phyloP scores from a whole-genome alignment of 2,329 filamentous ascomycete species.

The Penicillium sp. region DNA sequence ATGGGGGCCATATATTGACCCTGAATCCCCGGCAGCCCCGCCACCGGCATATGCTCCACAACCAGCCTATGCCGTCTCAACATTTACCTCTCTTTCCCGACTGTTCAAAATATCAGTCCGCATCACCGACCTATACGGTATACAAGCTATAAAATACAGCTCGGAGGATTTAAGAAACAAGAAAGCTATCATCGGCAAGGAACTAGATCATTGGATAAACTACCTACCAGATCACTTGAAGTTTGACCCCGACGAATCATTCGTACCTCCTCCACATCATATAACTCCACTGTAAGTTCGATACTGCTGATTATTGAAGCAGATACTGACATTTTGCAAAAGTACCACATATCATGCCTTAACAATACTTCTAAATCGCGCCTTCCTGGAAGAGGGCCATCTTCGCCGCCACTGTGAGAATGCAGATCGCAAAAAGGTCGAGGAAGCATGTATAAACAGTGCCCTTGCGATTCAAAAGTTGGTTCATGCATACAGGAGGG shows the following conservation, averaged over 20 bases:
- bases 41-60: no score
- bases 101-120: neutral
- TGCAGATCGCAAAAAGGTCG: neutral
- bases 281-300: conserved; percentile 17
- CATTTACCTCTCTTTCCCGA: neutral
- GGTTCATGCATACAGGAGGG: conserved; percentile 17
- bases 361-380: conserved; percentile 12
- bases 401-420: conserved; percentile 9
- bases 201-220: neutral
- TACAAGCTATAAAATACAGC: neutral
- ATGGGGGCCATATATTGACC: conserved; percentile 22
- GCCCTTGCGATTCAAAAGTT: conserved; percentile 14
- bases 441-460: conserved; percentile 12
- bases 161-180: neutral
- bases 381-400: conserved; percentile 15
- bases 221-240: neutral
- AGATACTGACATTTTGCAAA: neutral
- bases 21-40: neutral
- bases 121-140: conserved; percentile 1
- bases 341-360: conserved; percentile 18
- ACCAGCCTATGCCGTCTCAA: no score
- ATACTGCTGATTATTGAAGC: neutral
- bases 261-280: conserved; percentile 17
- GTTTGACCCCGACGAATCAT: conserved; percentile 8
- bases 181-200: neutral